Conservation (phyloP, 192 early-diverging fungal genomes). For the Coemansia sp. region DNA sequence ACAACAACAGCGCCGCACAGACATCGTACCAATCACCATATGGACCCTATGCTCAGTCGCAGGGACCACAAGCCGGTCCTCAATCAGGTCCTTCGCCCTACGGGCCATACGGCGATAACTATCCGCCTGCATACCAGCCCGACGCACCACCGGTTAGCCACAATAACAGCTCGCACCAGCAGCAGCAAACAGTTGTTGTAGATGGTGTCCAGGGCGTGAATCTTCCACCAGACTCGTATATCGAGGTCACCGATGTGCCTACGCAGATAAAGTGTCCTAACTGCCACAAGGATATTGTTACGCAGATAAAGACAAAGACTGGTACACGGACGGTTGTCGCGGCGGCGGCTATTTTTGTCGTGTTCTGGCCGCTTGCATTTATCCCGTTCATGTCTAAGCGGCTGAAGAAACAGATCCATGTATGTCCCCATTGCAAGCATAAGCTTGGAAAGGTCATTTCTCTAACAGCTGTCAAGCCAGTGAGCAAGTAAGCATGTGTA, state of each 20-base stretch:
- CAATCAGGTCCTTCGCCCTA: slow-evolving; percentile 1
- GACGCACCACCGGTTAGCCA: neutral
- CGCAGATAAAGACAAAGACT: slow-evolving; percentile 30
- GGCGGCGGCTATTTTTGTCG: slow-evolving; percentile 36
- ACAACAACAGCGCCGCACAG: neutral
- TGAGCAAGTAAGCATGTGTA: neutral
- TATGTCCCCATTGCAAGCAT: slow-evolving; percentile 35
- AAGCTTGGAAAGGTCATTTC: slow-evolving; percentile 43
- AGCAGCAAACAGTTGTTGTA: slow-evolving; percentile 19
- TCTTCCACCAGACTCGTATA: slow-evolving; percentile 28
- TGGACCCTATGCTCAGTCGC: slow-evolving; percentile 3
- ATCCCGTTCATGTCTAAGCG: slow-evolving; percentile 38
- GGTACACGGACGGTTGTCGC: slow-evolving; percentile 39
- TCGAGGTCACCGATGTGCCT: slow-evolving; percentile 33
- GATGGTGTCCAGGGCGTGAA: slow-evolving; percentile 18
- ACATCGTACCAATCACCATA: slow-evolving; percentile 11
- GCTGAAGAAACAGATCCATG: slow-evolving; percentile 40
- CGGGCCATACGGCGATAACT: slow-evolving; percentile 16
- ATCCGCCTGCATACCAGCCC: neutral
- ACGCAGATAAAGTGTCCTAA: slow-evolving; percentile 35
- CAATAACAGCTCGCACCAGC: neutral
- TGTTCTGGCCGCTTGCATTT: slow-evolving; percentile 45
- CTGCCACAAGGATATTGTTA: slow-evolving; percentile 29
- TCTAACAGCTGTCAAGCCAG: slow-evolving; percentile 22
- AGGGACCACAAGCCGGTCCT: neutral